Conservation (phyloP, 2,329 filamentous ascomycete genomes). For the Claviceps sp. region DNA sequence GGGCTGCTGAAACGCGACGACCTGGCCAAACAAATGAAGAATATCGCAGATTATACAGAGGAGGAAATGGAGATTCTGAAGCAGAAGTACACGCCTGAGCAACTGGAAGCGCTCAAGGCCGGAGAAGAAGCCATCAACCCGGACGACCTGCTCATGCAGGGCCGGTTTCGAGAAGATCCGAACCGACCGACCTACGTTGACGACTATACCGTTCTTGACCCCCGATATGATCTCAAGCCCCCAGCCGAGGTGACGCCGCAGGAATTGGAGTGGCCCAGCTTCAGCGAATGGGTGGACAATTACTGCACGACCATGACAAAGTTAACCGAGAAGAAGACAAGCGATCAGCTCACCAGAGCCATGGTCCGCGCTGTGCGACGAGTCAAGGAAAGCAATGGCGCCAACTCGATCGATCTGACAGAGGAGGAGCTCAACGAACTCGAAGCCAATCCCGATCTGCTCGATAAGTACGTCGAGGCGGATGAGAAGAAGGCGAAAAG, state of each 20-base stretch:
- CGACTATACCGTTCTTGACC: slow-evolving; percentile 65
- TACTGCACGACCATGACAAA: slow-evolving; percentile 35
- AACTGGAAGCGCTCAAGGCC: slow-evolving; percentile 69
- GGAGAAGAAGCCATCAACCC: slow-evolving; percentile 66
- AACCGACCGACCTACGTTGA: slow-evolving; percentile 67
- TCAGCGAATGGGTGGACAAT: slow-evolving; percentile 45
- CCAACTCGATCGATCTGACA: slow-evolving; percentile 34
- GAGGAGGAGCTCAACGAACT: slow-evolving; percentile 31
- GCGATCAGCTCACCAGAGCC: slow-evolving; percentile 27
- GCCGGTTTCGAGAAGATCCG: slow-evolving; percentile 56
- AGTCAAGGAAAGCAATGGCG: slow-evolving; percentile 28
- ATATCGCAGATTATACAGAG: slow-evolving; percentile 51
- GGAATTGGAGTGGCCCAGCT: slow-evolving; percentile 43
- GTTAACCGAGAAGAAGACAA: slow-evolving; percentile 29
- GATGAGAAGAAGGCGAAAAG: slow-evolving; percentile 13
- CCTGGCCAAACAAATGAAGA: slow-evolving; percentile 28
- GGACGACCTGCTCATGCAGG: slow-evolving; percentile 62
- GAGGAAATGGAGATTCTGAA: slow-evolving; percentile 50
- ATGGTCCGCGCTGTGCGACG: slow-evolving; percentile 28
- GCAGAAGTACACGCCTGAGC: slow-evolving; percentile 63
- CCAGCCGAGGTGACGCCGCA: slow-evolving; percentile 34
- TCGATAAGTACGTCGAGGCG: slow-evolving; percentile 23
- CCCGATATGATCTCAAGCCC: slow-evolving; percentile 60
- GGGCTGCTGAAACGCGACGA: slow-evolving; percentile 32
- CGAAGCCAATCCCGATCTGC: slow-evolving; percentile 26